Percentiles rank a stretch among this genome's conserved stretches.
These are phyloP conservation scores for Platanus orientalis DNA, from an alignment of 164 flowering plant genomes.

Conservation along the genomic window DNA sequence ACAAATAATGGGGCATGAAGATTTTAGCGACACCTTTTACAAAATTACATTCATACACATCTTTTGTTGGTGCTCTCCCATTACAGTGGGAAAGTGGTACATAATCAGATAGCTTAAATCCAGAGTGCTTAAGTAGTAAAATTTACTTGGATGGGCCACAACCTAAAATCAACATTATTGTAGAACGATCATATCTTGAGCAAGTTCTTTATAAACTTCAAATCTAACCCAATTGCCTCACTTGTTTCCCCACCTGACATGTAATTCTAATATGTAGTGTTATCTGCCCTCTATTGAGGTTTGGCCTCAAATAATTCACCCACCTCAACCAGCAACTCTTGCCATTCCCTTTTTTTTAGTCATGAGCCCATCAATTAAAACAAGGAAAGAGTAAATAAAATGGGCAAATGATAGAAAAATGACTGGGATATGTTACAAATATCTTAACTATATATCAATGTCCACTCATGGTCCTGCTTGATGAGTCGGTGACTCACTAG, in stretches of 20 bases:
- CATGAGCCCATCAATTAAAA: conserved; percentile 43
- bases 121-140: no score
- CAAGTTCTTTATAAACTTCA: neutral
- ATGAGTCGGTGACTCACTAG: no score
- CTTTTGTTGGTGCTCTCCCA: no score
- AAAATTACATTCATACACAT: no score
- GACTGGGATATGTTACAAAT: neutral
- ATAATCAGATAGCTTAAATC: no score
- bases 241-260: conserved; percentile 97
- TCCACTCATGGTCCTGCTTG: neutral
- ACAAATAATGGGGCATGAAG: no score
- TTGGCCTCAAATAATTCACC: conserved; percentile 95
- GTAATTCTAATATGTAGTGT: conserved; percentile 79
- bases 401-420: neutral
- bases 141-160: no score
- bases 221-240: conserved; percentile 16
- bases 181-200: conserved; percentile 34
- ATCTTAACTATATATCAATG: neutral
- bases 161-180: no score
- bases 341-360: conserved; percentile 81
- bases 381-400: neutral
- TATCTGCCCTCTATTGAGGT: conserved; percentile 83
- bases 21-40: no score
- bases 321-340: conserved; percentile 94
- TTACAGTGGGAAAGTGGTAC: no score